phyloP scores from a whole-genome alignment of 2,329 filamentous ascomycete genomes.

The Penicillium oxalicum region DNA sequence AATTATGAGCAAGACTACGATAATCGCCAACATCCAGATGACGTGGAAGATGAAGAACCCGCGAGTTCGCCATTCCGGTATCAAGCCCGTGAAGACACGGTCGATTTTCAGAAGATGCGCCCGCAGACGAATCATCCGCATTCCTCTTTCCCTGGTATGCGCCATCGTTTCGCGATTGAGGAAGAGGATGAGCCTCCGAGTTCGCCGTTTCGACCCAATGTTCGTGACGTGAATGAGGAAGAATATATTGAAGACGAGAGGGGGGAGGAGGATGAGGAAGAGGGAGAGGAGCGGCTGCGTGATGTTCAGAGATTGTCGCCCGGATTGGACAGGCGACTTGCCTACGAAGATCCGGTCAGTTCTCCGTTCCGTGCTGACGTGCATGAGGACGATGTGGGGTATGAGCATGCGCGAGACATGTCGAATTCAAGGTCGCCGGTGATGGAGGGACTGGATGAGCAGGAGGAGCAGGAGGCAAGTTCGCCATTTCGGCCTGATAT shows the following conservation, averaged over 20 bases:
- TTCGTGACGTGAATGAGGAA: slow-evolving; percentile 21
- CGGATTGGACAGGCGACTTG: slow-evolving; percentile 13
- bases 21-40: slow-evolving; percentile 17
- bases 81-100: slow-evolving; percentile 29
- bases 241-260: slow-evolving; percentile 1
- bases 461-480: slow-evolving; percentile 22
- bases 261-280: slow-evolving; percentile 23
- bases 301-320: slow-evolving; percentile 14
- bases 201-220: slow-evolving; percentile 33
- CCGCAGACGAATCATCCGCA: slow-evolving; percentile 8
- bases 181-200: slow-evolving; percentile 22
- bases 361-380: slow-evolving; percentile 34
- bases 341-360: slow-evolving; percentile 22
- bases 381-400: slow-evolving; percentile 28
- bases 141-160: neutral
- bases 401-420: slow-evolving; percentile 16
- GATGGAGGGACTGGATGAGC: slow-evolving; percentile 11
- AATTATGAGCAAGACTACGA: slow-evolving; percentile 3
- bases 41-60: slow-evolving; percentile 15
- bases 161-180: slow-evolving; percentile 4
- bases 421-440: slow-evolving; percentile 7
- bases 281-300: slow-evolving; percentile 22
- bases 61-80: slow-evolving; percentile 37
- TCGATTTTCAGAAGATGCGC: slow-evolving; percentile 24
- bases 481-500: slow-evolving; percentile 32